These are phyloP conservation scores for Chenopodium album DNA, from an alignment of 148 eudicot genomes.

Conservation along the genomic window DNA sequence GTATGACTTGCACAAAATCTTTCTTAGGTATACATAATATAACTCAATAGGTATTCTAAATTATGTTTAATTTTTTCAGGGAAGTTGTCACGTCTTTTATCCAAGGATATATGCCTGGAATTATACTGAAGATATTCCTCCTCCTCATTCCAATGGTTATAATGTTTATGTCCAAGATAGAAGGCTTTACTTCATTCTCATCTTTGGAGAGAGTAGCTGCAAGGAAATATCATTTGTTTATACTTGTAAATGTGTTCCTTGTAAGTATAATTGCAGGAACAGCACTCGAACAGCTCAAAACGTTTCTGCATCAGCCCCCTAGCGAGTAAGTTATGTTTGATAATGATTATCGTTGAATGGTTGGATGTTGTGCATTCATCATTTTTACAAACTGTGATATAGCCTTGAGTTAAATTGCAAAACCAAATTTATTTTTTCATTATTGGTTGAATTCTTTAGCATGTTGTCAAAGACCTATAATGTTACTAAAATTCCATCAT, in stretches of 20 bases:
- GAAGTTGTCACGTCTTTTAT: slow-evolving; percentile 36
- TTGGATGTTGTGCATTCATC: neutral
- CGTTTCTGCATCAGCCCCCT: slow-evolving; percentile 47
- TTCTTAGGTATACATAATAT: neutral
- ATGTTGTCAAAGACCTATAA: neutral
- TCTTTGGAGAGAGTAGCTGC: slow-evolving; percentile 59
- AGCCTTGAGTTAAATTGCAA: neutral
- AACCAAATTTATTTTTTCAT: neutral
- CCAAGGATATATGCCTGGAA: slow-evolving; percentile 64
- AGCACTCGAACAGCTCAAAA: slow-evolving; percentile 53
- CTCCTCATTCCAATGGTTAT: slow-evolving; percentile 51
- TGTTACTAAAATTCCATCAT: too few relatives aligned
- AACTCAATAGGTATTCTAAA: neutral
- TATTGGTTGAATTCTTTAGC: neutral
- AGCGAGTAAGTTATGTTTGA: slow-evolving; percentile 43
- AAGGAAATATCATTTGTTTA: slow-evolving; percentile 50
- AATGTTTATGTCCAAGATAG: slow-evolving; percentile 63
- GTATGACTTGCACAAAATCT: neutral
- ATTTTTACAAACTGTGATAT: too few relatives aligned
- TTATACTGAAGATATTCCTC: slow-evolving; percentile 56
- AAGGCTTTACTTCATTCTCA: slow-evolving; percentile 49
- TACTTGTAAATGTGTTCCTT: slow-evolving; percentile 60
- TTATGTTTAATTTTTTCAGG: slow-evolving; percentile 32
- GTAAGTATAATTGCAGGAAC: slow-evolving; percentile 62
- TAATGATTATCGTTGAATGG: neutral